Base-by-base conservation (phyloP, 345 rosid species). In the Erysimum cheiranthoides region DNA sequence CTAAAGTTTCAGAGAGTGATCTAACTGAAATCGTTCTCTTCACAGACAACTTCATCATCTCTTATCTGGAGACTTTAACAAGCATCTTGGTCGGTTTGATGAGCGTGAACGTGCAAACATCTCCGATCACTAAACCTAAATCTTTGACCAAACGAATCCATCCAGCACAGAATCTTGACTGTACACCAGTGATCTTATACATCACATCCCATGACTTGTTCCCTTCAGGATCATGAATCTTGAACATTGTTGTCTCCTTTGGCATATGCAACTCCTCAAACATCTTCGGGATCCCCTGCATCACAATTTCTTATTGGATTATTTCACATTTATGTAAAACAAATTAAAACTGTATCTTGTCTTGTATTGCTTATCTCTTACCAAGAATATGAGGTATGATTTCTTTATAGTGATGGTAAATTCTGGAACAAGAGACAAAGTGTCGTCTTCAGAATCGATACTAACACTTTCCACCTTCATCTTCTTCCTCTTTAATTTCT, bases 101-200 rank as follows among this genome's bases (percentile, higher is more conserved):
- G 58, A 76, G 74, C 52, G 5, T 49, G 36, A 76, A 36, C 14
- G 42, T 70, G 80, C 66, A 62, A 27, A 70, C 66, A 70, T 76
- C 66, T 53, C 80, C 80, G 16, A 76, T 12, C 51, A 5, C 18
- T 54, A 76, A 70, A 69, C 34, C 28, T 2, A 69, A 17, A 2
- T 62, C 66, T 13, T 35, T 54, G 5, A 25, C 75, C 72, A 71
- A 70, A 56, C 71, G 53, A 46, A 13, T n/a, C 80, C 80, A 77
- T 14, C 76, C 76, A 54, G 61, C 53, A 63, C 46, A 30, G 61
- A 77, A 53, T 63, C 71, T 77, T 47, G 80, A 54, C 45, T 70
- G 76, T 36, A 0, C 1, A 46, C 17, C 7, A 45, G 14, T 62
- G 51, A 54, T 3, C 59, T 43, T 27, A 25, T 12, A 76, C 16